Evolutionary conservation across 257 asterid species (phyloP).

Genomic region (Vinca minor): DNA sequence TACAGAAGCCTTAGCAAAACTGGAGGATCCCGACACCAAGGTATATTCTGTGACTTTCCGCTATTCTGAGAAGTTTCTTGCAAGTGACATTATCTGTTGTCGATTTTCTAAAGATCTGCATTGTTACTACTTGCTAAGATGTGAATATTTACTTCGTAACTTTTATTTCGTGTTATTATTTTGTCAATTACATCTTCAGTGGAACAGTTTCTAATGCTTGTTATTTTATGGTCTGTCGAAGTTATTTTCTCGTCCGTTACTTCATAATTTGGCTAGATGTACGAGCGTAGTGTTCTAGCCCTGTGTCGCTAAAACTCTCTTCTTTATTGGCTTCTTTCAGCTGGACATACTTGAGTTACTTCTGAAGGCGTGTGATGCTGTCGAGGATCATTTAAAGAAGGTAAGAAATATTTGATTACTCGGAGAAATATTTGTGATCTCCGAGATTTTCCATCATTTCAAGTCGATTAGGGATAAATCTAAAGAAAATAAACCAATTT

Average conservation of each 20-base stretch:
- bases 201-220: neutral
- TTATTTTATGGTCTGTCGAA: neutral
- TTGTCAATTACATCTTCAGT: neutral
- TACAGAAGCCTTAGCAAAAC: constrained; percentile 57
- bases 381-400: constrained; percentile 47
- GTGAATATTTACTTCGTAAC: neutral
- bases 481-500: neutral
- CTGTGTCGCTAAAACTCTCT: constrained; percentile 1
- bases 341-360: constrained; percentile 68
- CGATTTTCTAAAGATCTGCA: neutral
- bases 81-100: neutral
- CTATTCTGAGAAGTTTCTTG: neutral
- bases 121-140: neutral
- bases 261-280: neutral
- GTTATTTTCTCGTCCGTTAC: neutral
- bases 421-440: neutral
- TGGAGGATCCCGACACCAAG: constrained; percentile 90
- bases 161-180: neutral
- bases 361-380: constrained; percentile 65
- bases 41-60: constrained; percentile 26
- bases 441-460: neutral
- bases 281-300: neutral
- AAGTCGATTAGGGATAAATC: neutral
- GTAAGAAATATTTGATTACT: constrained; percentile 24
- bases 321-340: constrained; percentile 35